Evolutionary conservation across 257 asterid genomes (phyloP), one percentile per base, ranked within the genome.

Genomic region (Solanum pimpinellifolium): DNA sequence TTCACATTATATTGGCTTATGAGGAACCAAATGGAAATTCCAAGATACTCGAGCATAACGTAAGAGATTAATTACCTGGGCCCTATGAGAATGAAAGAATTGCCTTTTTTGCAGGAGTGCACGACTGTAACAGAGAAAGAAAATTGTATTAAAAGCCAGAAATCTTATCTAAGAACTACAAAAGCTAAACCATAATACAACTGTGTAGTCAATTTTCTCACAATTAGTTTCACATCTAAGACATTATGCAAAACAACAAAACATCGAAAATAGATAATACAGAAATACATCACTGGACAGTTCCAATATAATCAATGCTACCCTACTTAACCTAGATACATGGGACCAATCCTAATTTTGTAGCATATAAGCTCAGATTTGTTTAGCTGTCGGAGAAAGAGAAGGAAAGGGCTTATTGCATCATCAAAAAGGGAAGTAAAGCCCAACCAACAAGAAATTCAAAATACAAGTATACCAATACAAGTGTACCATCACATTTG

Each of bases 11-110:
- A 23, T 80, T 46, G 85, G 11, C 41, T 80, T 27, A 80, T 15
- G 39, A 77, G 65, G 84, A 77, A 44, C 62, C 39, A 80, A 46
- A 47, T 25, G 35, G 66, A 80, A 76, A 80, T 18, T 80, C 20
- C 85, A 47, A 29, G 15, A 80, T 47, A 65, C 66, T 35, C 37
- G 6, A 46, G 68, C 68, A 29, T 29, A 47, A 78, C 16, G 20
- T 16, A 47, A 80, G 85, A 80, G 62, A 87, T 44, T 85, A 84
- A 91, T 95, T 92, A 97, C 99, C 93, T 97, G 99, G 83, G 99
- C 99, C 92, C 98, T 93, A 91, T 96, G 99, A 25, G 99, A 97
- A 90, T 97, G 99, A 90, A 96, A 97, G 92, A 97, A 97, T 87
- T 95, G 99, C 88, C 99, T 95, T 92, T 93, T 97, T 93, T 94